Base-by-base conservation (phyloP, 2,329 filamentous ascomycete genomes). In the Arthrocladium fulminans region DNA sequence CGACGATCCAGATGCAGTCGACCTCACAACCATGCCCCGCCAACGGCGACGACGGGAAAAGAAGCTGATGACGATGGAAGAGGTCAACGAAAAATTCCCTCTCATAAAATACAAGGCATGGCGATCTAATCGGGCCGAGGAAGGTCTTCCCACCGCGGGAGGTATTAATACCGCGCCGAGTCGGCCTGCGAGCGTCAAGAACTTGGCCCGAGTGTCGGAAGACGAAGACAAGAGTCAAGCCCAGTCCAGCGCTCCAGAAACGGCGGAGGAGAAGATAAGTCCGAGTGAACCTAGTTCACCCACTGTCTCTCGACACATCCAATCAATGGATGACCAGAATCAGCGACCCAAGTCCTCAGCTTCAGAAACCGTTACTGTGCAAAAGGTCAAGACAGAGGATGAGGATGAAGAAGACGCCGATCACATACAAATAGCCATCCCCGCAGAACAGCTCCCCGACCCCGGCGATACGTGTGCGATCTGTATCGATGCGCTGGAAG, bases 11-110 rank as follows among this genome's bases (percentile, higher is more conserved):
- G 89, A 96, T 54, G 86, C 85, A 13, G 94, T 98, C 61, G 88
- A 88, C 54, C 73, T 98, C 55, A 79, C 89, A 50, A 78, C 83
- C 49, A 88, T 97, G 77, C 86, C 88, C 50, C 73, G 88, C 51
- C 84, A 88, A 44, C 89, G 92, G 65, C 80, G 92, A 49, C 79
- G 90, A 61, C 81, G 89, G 51, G 92, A 98, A 68, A 98, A 98
- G 80, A 98, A 96, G 67, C 69, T 98, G 58, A 97, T 98, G 92
- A 86, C 86, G 2, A 96, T 97, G 82, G 92, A 98, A 53, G 92
- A 98, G 68, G 92, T 98, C 54, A 97, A 98, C 64, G 88, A 94
- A 58, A 87, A 94, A 59, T 98, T 98, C 60, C 90, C 92, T 0
- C 80, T 96, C 70, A 83, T 81, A 59, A 97, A 97, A 68, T 98